Evolutionary conservation across 805 yeast genomes (phyloP).

Genomic region (Suhomyces kilbournensis): DNA sequence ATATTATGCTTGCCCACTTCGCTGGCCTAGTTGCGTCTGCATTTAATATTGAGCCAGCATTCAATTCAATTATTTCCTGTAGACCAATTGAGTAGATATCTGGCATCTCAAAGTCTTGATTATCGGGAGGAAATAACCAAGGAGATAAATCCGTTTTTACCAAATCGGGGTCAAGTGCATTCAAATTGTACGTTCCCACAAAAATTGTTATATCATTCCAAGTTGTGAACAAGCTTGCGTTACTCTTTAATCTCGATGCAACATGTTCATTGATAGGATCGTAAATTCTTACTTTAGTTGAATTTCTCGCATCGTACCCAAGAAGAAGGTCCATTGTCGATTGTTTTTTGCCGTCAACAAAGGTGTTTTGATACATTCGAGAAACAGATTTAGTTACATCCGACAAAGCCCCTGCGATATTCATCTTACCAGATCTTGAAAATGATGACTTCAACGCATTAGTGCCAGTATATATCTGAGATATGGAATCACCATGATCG

Average conservation of each 20-base stretch:
- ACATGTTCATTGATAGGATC: conserved; percentile 90
- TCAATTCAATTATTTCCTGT: conserved; percentile 91
- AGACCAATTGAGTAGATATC: conserved; percentile 87
- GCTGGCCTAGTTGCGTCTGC: conserved; percentile 77
- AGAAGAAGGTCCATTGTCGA: conserved; percentile 81
- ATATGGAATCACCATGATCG: conserved; percentile 65
- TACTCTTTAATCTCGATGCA: conserved; percentile 54
- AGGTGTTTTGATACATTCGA: conserved; percentile 92
- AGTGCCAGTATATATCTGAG: conserved; percentile 67
- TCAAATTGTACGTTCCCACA: conserved; percentile 84
- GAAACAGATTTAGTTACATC: conserved; percentile 96
- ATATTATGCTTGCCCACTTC: conserved; percentile 74
- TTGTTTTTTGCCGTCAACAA: conserved; percentile 89
- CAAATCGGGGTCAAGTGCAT: conserved; percentile 56
- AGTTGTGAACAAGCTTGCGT: conserved; percentile 55
- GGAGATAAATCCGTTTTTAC: conserved; percentile 54
- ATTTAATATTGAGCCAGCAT: conserved; percentile 84
- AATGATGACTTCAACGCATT: conserved; percentile 86
- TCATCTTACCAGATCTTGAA: conserved; percentile 94
- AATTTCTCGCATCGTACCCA: conserved; percentile 71
- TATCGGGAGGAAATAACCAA: conserved; percentile 80
- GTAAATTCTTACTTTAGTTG: conserved; percentile 65
- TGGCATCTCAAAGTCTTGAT: conserved; percentile 45
- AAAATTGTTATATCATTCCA: conserved; percentile 60
- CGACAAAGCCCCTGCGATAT: conserved; percentile 92